A percentile compares a stretch with the other conserved stretches of the same genome.
Evolutionary conservation across 176 grass and related monocot genomes (phyloP).

Genomic region (Triticum urartu): DNA sequence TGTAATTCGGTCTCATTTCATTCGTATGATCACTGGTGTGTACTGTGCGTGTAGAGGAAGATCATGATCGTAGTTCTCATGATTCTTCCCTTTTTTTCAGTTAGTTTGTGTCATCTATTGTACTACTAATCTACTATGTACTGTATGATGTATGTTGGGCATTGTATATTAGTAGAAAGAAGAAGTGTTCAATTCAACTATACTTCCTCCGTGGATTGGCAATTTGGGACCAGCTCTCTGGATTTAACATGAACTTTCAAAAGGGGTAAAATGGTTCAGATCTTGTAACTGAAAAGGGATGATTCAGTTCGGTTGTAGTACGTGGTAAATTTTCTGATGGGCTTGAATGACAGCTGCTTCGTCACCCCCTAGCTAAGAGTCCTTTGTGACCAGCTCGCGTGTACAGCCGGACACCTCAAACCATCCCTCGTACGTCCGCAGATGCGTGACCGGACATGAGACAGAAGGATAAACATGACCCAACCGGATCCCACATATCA

Average conservation of each 20-base stretch:
- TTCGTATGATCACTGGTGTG: not conserved
- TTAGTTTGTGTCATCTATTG: not conserved
- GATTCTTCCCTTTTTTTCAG: not conserved
- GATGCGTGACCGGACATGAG: too few relatives aligned
- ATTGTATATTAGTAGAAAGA: not conserved
- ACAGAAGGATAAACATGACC: too few relatives aligned
- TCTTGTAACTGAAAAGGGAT: not conserved
- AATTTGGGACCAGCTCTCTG: not conserved
- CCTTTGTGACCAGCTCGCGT: too few relatives aligned
- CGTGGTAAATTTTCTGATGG: too few relatives aligned
- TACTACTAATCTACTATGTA: not conserved
- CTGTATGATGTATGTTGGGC: not conserved
- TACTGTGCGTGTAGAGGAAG: not conserved
- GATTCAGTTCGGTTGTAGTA: too few relatives aligned
- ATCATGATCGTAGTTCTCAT: not conserved
- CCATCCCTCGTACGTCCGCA: too few relatives aligned
- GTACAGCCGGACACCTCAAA: too few relatives aligned
- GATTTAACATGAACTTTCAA: not conserved
- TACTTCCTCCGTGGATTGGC: not conserved
- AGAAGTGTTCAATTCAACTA: not conserved
- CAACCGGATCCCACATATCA: too few relatives aligned
- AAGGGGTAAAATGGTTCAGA: not conserved
- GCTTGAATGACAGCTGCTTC: too few relatives aligned
- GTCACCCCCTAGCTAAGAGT: too few relatives aligned
- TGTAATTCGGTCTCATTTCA: not conserved